Conservation (phyloP, 2,329 filamentous ascomycete genomes). For the Aulographum hederae region DNA sequence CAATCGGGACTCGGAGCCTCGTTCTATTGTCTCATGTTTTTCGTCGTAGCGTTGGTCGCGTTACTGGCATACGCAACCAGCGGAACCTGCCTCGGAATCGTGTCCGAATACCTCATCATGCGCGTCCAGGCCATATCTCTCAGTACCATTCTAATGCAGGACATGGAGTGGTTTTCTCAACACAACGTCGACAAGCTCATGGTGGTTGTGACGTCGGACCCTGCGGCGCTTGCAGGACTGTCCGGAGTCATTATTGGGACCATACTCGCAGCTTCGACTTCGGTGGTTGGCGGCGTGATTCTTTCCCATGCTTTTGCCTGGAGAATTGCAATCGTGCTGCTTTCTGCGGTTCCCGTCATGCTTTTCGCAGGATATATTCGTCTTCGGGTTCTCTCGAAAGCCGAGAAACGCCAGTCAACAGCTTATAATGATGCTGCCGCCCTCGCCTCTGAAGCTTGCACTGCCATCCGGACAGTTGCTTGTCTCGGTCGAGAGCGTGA, state of each 20-base stretch:
- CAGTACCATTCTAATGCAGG: conserved; percentile 45
- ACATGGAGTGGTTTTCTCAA: conserved; percentile 41
- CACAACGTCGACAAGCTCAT: conserved; percentile 44
- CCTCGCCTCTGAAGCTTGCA: conserved; percentile 32
- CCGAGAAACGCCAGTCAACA: conserved; percentile 35
- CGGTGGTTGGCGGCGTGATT: conserved; percentile 49
- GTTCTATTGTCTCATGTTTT: conserved; percentile 36
- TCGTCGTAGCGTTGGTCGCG: conserved; percentile 33
- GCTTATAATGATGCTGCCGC: conserved; percentile 32
- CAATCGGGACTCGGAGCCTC: background rate
- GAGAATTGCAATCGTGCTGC: conserved; percentile 57
- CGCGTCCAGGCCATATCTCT: conserved; percentile 45
- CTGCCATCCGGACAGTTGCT: conserved; percentile 39
- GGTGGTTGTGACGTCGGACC: conserved; percentile 51
- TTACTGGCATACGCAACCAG: conserved; percentile 28
- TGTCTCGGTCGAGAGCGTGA: conserved; percentile 52
- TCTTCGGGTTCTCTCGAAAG: conserved; percentile 39
- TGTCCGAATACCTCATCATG: conserved; percentile 47
- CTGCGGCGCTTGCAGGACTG: conserved; percentile 46
- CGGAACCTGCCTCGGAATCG: conserved; percentile 36
- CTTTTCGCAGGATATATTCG: conserved; percentile 53
- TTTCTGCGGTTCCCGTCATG: conserved; percentile 50
- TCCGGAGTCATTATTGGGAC: conserved; percentile 55
- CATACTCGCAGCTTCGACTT: conserved; percentile 47
- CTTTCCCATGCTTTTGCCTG: conserved; percentile 55